These are phyloP conservation scores for Cotoneaster glaucophyllus DNA, from an alignment of 306 rosid species.

Conservation along the genomic window DNA sequence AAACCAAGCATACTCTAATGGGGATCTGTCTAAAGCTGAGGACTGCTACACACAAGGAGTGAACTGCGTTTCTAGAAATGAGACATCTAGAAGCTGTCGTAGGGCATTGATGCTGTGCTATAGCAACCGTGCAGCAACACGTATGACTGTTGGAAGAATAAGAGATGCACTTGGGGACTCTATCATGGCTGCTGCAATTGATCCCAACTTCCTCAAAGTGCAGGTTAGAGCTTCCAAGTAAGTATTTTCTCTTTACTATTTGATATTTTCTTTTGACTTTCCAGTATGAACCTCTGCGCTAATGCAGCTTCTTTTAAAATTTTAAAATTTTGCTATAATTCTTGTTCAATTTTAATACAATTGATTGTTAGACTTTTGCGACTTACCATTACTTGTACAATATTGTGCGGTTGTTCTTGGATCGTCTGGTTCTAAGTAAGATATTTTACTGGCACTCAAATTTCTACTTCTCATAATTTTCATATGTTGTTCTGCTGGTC, in stretches of 20 bases:
- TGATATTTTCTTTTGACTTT: constrained; percentile 8
- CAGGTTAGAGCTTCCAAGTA: constrained; percentile 97
- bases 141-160: constrained; percentile 85
- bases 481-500: not conserved
- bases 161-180: constrained; percentile 85
- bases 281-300: constrained; percentile 13
- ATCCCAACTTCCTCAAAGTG: constrained; percentile 74
- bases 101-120: constrained; percentile 89
- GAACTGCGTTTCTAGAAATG: constrained; percentile 45
- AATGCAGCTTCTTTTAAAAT: not conserved
- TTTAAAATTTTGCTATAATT: not conserved
- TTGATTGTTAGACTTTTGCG: not conserved
- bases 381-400: not conserved
- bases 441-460: not conserved
- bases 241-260: constrained; percentile 22
- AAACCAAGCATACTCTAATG: constrained; percentile 74
- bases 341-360: not conserved
- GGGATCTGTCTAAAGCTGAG: constrained; percentile 80
- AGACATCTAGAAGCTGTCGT: constrained; percentile 66
- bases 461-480: not conserved
- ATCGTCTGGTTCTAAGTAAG: not conserved
- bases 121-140: constrained; percentile 97
- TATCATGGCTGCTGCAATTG: constrained; percentile 66
- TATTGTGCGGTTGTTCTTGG: not conserved
- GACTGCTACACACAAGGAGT: constrained; percentile 77